These are phyloP conservation scores for Artomyces pyxidatus DNA, from an alignment of 768 basidiomycete species.

Conservation along the genomic window DNA sequence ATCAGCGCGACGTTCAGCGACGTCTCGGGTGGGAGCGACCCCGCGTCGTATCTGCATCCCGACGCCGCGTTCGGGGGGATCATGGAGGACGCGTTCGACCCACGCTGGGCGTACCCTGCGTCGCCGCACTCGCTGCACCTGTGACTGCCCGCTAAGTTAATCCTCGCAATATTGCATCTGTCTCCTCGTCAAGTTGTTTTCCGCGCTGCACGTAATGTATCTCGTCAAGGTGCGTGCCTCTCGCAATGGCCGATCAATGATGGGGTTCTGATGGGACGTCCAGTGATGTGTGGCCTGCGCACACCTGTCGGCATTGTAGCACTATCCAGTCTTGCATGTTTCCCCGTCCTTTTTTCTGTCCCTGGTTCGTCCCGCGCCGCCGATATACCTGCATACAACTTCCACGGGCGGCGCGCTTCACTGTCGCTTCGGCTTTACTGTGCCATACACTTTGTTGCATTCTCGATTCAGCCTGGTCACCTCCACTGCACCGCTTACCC, in stretches of 20 bases:
- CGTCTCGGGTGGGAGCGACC: neutral
- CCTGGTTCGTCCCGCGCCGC: neutral
- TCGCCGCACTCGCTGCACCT: constrained; percentile 4
- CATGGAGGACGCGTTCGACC: constrained; percentile 6
- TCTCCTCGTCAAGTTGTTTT: constrained; percentile 1
- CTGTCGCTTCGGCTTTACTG: neutral
- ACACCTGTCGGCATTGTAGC: constrained; percentile 13
- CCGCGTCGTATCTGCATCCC: neutral
- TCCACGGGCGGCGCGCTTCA: neutral
- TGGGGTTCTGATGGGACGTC: neutral
- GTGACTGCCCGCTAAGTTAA: neutral
- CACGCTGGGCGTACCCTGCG: constrained; percentile 12
- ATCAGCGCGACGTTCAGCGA: constrained; percentile 17
- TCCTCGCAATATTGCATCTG: neutral
- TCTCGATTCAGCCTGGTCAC: neutral
- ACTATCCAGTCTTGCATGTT: constrained; percentile 5
- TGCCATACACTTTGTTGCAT: neutral
- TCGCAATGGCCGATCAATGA: neutral
- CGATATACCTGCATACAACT: neutral
- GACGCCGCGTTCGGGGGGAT: constrained; percentile 8
- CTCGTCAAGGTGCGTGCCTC: constrained; percentile 12
- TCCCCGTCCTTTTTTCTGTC: neutral
- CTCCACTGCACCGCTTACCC: too few species aligned
- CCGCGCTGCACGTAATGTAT: constrained; percentile 14
- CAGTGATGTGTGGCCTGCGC: neutral